These are phyloP conservation scores for Globisporangium paddicum DNA, from an alignment of 352 stramenopile genomes.

Conservation along the genomic window DNA sequence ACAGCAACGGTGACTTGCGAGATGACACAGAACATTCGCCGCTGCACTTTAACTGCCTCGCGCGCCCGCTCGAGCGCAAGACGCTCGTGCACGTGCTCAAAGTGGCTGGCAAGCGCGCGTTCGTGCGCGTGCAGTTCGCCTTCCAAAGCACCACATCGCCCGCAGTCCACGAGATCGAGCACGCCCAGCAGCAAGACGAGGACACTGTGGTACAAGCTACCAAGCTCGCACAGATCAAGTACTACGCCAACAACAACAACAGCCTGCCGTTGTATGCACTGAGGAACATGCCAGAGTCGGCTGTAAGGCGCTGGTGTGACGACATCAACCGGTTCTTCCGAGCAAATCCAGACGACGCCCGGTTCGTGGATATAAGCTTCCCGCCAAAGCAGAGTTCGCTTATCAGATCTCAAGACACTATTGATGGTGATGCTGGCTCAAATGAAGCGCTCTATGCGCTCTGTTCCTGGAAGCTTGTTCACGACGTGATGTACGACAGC, in stretches of 20 bases:
- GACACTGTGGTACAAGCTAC: background rate
- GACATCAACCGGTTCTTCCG: conserved; percentile 40
- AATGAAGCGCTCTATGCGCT: conserved; percentile 8
- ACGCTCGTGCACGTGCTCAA: conserved; percentile 29
- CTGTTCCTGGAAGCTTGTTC: conserved; percentile 26
- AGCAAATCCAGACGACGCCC: background rate
- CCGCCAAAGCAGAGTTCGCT: conserved; percentile 6
- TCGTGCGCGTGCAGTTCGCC: conserved; percentile 41
- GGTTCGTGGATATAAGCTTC: conserved; percentile 43
- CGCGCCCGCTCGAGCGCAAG: conserved; percentile 33
- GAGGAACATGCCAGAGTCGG: conserved; percentile 1
- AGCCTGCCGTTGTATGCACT: conserved; percentile 8
- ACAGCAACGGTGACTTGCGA: too few relatives aligned
- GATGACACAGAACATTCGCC: background rate
- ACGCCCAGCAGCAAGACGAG: background rate
- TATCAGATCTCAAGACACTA: background rate
- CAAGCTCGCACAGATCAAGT: background rate
- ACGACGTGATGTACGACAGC: conserved; percentile 12
- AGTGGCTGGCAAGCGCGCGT: conserved; percentile 20
- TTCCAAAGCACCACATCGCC: background rate
- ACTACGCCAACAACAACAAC: background rate
- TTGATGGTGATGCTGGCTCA: background rate
- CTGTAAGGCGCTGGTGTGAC: conserved; percentile 13
- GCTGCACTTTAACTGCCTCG: conserved; percentile 21
- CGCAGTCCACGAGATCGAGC: conserved; percentile 7